These are phyloP conservation scores for Botrytis fragariae DNA, from an alignment of 2,329 filamentous ascomycete genomes.

Conservation along the genomic window DNA sequence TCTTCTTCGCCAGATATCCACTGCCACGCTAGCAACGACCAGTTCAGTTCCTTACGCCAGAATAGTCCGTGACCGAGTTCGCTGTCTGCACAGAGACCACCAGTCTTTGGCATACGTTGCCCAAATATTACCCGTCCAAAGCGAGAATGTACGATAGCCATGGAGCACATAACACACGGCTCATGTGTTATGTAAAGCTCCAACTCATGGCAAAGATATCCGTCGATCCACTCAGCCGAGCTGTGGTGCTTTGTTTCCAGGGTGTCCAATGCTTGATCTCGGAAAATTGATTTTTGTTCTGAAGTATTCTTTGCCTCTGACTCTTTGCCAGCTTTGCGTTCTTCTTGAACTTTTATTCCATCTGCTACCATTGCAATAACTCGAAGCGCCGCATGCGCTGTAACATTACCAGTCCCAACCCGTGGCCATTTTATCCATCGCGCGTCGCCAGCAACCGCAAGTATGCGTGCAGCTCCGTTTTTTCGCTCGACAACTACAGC, in stretches of 20 bases:
- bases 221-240: conserved; percentile 65
- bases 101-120: conserved; percentile 74
- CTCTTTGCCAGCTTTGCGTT: conserved; percentile 33
- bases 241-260: conserved; percentile 57
- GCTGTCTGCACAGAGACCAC: conserved; percentile 78
- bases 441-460: conserved; percentile 74
- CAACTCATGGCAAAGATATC: conserved; percentile 90
- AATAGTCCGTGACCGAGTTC: conserved; percentile 64
- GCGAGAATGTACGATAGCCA: conserved; percentile 91
- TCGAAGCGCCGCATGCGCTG: conserved; percentile 75
- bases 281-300: conserved; percentile 52
- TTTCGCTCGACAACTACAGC: conserved; percentile 67
- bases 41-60: conserved; percentile 77
- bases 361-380: conserved; percentile 79
- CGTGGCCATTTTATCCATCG: conserved; percentile 59
- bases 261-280: conserved; percentile 65
- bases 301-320: conserved; percentile 33
- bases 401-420: conserved; percentile 62
- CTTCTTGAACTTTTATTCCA: conserved; percentile 44
- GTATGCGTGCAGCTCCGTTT: conserved; percentile 42
- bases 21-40: conserved; percentile 80
- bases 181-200: conserved; percentile 95
- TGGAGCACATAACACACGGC: conserved; percentile 93
- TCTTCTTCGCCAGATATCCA: neutral
- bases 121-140: conserved; percentile 85